Base-by-base conservation (phyloP, 2,329 filamentous ascomycete species). In the Lachnellula hyalina region DNA sequence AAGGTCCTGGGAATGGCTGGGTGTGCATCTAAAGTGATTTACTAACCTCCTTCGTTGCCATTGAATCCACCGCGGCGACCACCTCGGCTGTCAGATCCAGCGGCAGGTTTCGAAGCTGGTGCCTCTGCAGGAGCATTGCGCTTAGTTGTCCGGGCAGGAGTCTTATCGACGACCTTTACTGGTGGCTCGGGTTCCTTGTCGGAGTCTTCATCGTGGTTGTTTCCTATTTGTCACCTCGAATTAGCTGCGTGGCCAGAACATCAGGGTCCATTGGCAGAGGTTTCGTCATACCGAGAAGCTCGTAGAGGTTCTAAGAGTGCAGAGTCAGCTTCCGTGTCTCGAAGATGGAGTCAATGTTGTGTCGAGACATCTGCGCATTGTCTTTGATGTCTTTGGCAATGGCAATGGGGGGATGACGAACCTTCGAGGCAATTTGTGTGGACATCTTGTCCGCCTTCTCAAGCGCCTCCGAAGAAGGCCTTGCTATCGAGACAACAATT, bases 151-250 rank as follows among this genome's bases (percentile, higher is more conserved):
- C 90, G 86, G 70, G 84, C 78, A 65, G 80, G 75, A 64, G 85
- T 83, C 85, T 94, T 96, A 75, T 96, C 90, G 72, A 94, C 83
- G 73, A 89, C 88, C 84, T 90, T 94, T 69, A 89, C 85, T 69
- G 91, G 92, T 72, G 87, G 86, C 68, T 84, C 79, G 69, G 86
- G 84, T 65, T 82, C 80, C 76, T 85, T 85, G 77, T 93, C 90
- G 73, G 76, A 75, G 72, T 83, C 82, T 70, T 79, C 80, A 70
- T 79, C 77, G 73, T 83, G 81, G 73, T 82, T 82, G 73, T 83
- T 83, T 83, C 69, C 63, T 69, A 54, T 60, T 47, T 56, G 44
- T 61, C 59, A 63, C 52, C 36, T 63, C 50, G 56, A 45, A 56
- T 70, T 57, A 69, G 65, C 65, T 58, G 60, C 60, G 55, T 61